Conservation (phyloP, 1,284 basidiomycete genomes). For the Rhodotorula sp. region DNA sequence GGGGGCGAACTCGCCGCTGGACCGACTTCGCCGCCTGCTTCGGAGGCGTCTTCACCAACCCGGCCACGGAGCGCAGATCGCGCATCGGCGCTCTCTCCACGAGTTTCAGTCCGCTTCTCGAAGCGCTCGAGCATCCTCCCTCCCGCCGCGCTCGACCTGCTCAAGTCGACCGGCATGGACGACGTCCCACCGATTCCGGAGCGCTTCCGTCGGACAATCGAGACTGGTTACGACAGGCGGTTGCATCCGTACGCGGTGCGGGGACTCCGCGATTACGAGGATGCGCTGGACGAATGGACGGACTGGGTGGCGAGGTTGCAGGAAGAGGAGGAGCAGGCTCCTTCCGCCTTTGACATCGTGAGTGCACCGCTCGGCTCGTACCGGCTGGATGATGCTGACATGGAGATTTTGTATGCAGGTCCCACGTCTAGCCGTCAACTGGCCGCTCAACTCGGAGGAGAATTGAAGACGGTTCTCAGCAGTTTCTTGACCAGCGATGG, state of each 20-base stretch:
- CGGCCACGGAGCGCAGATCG: conserved; percentile 8
- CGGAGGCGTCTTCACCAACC: conserved; percentile 14
- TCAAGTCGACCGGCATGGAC: conserved; percentile 39
- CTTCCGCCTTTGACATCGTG: conserved; percentile 24
- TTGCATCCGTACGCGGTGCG: conserved; percentile 54
- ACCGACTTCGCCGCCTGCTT: conserved; percentile 11
- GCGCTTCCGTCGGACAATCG: conserved; percentile 22
- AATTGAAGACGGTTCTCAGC: background rate
- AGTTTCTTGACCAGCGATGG: too few species aligned
- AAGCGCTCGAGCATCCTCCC: conserved; percentile 46
- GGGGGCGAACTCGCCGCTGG: background rate
- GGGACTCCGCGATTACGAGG: conserved; percentile 54
- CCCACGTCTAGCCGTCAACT: conserved; percentile 21
- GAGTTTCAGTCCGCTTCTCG: conserved; percentile 46
- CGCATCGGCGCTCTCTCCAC: conserved; percentile 33
- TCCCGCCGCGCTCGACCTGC: conserved; percentile 44
- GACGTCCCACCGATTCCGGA: conserved; percentile 44
- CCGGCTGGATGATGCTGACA: background rate
- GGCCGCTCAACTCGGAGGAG: conserved; percentile 12
- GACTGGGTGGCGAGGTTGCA: conserved; percentile 37
- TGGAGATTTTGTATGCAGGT: conserved; percentile 6
- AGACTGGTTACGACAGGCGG: conserved; percentile 43
- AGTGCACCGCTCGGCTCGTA: background rate
- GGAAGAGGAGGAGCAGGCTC: conserved; percentile 32
- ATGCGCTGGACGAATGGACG: conserved; percentile 47